Base-by-base conservation (phyloP, 805 yeast genomes). In the Yarrowia divulgata region DNA sequence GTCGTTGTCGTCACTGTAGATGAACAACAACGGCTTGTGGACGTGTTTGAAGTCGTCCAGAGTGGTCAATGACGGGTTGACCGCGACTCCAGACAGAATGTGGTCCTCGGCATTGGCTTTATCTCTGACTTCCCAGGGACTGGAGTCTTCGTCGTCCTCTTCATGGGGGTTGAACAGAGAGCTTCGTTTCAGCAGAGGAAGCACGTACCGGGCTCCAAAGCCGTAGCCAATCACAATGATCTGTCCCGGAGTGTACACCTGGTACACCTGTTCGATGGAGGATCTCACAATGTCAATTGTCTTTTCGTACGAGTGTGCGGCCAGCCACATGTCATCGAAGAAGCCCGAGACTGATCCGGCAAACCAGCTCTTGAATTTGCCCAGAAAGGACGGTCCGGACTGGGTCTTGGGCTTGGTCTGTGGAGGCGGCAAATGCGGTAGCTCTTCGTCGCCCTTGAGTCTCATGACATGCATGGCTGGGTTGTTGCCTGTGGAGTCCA, bases 311-410 rank as follows among this genome's bases (percentile, higher is more conserved):
- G 79, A 75, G 71, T 77, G 79, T 55, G 73, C 73, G 16, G 79
- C 79, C 12, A 77, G 63, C 79, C 79, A 77, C 78, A 77, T 77
- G 54, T 77, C 79, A 40, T 78, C 79, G 66, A 73, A 67, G 66
- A 77, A 77, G 18, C 79, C 79, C 43, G 76, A 72, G 16, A 75
- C 75, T 10, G 74, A 69, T 10, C 72, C 70, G 2, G 72, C 73
- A 9, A 77, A 76, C 37, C 73, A 58, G n/a, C 73, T 67, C 57
- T 75, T 75, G 55, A 77, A 58, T 32, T 73, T 70, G 6, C 54
- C 23, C 19, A 72, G 52, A 12, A 69, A 58, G 39, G 70, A 70
- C 34, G 66, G 52, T 2, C 48, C 55, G 3, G 57, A 19, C 48
- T 63, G 68, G 1, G 57, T 19, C 45, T 49, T 63, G 57, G 45